Percentiles rank a stretch among this genome's conserved stretches.
Evolutionary conservation across 2,329 filamentous ascomycete species (phyloP).

Genomic region (Aureobasidium sp.): DNA sequence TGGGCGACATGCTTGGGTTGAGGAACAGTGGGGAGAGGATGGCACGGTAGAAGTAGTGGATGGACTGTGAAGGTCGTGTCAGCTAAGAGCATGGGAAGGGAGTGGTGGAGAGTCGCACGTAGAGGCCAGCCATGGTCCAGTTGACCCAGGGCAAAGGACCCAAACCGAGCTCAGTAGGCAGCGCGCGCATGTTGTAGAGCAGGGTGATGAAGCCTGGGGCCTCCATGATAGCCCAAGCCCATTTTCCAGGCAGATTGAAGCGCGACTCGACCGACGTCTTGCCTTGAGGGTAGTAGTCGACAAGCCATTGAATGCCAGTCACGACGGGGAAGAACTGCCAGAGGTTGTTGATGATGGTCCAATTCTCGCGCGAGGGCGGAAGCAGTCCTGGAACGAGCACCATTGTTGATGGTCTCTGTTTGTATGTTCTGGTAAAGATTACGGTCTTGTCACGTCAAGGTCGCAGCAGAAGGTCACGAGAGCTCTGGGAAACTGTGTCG

Average conservation of each 20-base stretch:
- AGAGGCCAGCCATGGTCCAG: conserved; percentile 65
- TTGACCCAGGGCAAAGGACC: conserved; percentile 65
- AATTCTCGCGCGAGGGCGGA: conserved; percentile 45
- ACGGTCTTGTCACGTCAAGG: not conserved
- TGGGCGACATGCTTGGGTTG: conserved; percentile 87
- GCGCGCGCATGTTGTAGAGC: conserved; percentile 67
- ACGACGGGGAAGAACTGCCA: conserved; percentile 48
- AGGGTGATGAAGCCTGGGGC: conserved; percentile 67
- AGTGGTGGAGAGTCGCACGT: conserved; percentile 37
- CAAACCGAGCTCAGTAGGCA: conserved; percentile 55
- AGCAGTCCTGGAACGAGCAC: conserved; percentile 38
- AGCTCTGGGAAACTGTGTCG: not conserved
- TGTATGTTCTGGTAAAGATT: not conserved
- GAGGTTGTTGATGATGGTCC: conserved; percentile 38
- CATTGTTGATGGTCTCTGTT: conserved; percentile 27
- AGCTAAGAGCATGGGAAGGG: conserved; percentile 24
- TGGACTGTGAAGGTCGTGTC: conserved; percentile 42
- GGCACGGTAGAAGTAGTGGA: conserved; percentile 89
- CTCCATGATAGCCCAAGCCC: conserved; percentile 89
- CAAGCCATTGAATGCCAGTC: conserved; percentile 63
- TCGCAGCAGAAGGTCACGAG: not conserved
- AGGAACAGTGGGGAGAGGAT: conserved; percentile 69
- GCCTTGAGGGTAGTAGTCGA: conserved; percentile 82
- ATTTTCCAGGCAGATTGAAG: conserved; percentile 81
- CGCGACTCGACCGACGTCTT: conserved; percentile 73